phyloP scores from a whole-genome alignment of 495 filamentous ascomycete species.

The Penicillium argentinense region DNA sequence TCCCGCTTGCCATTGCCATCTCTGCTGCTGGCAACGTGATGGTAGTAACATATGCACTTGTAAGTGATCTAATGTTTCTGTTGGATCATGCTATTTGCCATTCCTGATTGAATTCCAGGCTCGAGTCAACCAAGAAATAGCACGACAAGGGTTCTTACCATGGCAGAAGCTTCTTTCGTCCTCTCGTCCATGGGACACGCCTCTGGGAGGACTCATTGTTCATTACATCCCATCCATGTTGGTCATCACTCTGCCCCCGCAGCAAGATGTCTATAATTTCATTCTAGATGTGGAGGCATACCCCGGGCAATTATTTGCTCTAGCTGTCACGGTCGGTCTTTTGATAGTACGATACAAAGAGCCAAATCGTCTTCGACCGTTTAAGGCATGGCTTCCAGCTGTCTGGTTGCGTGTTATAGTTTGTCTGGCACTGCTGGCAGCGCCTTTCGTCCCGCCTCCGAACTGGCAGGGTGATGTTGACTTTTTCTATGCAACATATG shows the following conservation, averaged over 20 bases:
- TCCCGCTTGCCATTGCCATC: conserved; percentile 64
- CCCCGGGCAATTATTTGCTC: conserved; percentile 58
- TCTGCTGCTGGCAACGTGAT: conserved; percentile 74
- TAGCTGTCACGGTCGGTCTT: conserved; percentile 60
- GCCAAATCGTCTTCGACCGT: conserved; percentile 64
- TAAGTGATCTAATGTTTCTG: conserved; percentile 26
- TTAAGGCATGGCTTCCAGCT: conserved; percentile 59
- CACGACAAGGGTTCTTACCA: conserved; percentile 68
- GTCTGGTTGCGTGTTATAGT: conserved; percentile 40
- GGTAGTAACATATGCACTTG: conserved; percentile 69
- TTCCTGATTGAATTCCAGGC: conserved; percentile 42
- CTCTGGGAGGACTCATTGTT: conserved; percentile 63
- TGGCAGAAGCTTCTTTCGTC: conserved; percentile 62
- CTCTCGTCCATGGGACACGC: conserved; percentile 65
- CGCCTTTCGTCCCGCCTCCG: conserved; percentile 46
- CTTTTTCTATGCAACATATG: conserved; percentile 71
- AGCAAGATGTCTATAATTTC: conserved; percentile 68
- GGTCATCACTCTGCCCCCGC: conserved; percentile 63
- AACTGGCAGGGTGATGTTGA: conserved; percentile 53
- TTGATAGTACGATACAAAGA: conserved; percentile 61
- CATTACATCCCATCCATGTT: conserved; percentile 67
- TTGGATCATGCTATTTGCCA: not conserved
- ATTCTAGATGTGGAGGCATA: conserved; percentile 75
- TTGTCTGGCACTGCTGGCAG: conserved; percentile 31
- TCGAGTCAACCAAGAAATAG: conserved; percentile 68